Evolutionary conservation across 225 moss, liverwort and hornwort genomes (phyloP).

Genomic region (Polytrichum formosum): DNA sequence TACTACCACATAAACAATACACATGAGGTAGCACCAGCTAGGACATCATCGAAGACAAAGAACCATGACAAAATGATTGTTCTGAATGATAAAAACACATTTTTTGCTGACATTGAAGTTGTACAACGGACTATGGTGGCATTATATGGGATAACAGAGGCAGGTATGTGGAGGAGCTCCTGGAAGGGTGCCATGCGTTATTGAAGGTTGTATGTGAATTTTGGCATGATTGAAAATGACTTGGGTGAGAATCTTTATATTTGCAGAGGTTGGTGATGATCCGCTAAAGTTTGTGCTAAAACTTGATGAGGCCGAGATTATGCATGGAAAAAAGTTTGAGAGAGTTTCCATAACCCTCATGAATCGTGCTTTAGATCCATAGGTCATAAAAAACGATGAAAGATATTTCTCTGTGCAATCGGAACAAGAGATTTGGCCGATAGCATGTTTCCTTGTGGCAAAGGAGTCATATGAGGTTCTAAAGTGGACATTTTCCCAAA

Average conservation of each 20-base stretch:
- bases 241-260: too few relatives aligned
- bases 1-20: not conserved
- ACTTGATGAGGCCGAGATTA: not conserved
- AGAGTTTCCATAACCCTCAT: not conserved
- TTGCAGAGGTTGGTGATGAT: not conserved
- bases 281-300: not conserved
- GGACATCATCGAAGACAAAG: not conserved
- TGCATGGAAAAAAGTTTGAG: not conserved
- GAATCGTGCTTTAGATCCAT: not conserved
- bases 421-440: not conserved
- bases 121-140: too few relatives aligned
- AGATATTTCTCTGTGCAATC: not conserved
- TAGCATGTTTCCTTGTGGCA: not conserved
- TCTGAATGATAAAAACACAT: too few relatives aligned
- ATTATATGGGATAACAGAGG: too few relatives aligned
- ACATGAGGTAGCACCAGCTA: too few relatives aligned
- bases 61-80: not conserved
- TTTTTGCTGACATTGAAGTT: too few relatives aligned
- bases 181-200: too few relatives aligned
- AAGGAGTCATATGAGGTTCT: not conserved
- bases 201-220: too few relatives aligned
- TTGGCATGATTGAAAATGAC: too few relatives aligned
- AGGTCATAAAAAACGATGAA: not conserved
- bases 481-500: not conserved
- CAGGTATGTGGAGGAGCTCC: too few relatives aligned